Conservation (phyloP, 1,139 yeast species). For the Geotrichum armillariae region DNA sequence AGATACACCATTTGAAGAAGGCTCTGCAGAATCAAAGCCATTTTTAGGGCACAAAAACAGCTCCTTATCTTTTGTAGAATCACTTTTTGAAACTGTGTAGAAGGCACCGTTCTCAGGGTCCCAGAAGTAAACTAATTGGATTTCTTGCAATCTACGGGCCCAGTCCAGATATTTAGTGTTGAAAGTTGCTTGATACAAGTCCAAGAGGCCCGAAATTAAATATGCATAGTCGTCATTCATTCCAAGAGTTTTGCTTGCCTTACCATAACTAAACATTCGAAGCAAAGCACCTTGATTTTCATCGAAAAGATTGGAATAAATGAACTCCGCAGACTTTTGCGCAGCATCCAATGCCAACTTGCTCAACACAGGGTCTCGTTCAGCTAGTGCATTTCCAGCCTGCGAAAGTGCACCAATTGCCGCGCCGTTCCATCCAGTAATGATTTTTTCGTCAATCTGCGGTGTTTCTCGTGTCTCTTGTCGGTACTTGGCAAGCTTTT, state of each 20-base stretch:
- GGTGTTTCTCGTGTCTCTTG: conserved; percentile 34
- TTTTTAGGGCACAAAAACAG: conserved; percentile 39
- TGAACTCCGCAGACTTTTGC: conserved; percentile 32
- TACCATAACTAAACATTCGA: conserved; percentile 20
- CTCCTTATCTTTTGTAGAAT: conserved; percentile 22
- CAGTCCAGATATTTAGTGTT: conserved; percentile 34
- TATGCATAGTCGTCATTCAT: conserved; percentile 43
- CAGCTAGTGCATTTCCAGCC: conserved; percentile 29
- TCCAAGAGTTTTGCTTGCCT: conserved; percentile 28
- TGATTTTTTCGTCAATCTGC: conserved; percentile 36
- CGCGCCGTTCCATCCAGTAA: conserved; percentile 42
- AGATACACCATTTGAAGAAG: conserved; percentile 41
- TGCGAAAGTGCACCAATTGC: conserved; percentile 41
- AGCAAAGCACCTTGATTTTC: conserved; percentile 26
- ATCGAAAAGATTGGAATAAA: conserved; percentile 31
- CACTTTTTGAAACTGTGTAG: conserved; percentile 31
- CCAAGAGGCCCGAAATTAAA: conserved; percentile 39
- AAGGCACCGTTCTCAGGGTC: conserved; percentile 39
- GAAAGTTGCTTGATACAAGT: conserved; percentile 39
- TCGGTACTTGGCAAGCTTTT: conserved; percentile 33
- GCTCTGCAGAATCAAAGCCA: conserved; percentile 43
- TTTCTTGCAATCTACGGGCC: conserved; percentile 38
- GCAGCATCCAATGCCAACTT: conserved; percentile 33
- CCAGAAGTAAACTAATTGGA: conserved; percentile 38
- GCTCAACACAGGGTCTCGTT: conserved; percentile 20